Base-by-base conservation (phyloP, 345 rosid species). In the Gossypium raimondii region DNA sequence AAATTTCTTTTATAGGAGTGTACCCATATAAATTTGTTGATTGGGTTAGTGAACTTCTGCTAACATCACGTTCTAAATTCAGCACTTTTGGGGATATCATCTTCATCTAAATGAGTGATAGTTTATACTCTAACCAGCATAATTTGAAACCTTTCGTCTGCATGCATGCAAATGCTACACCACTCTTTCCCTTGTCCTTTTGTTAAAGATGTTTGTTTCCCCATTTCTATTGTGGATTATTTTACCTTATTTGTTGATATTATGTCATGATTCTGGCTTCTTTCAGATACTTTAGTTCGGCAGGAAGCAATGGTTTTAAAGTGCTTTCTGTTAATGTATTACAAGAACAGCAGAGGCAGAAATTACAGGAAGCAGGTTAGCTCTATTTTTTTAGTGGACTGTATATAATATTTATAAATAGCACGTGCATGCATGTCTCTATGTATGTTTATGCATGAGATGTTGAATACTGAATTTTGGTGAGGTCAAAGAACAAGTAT, bases 341-440 rank as follows among this genome's bases (percentile, higher is more conserved):
- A 93, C 89, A 90, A 87, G 81, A 96, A 96, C 78, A 88, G 97
- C 78, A 87, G 98, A 83, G 99, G 99, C 71, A 85, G 97, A 55
- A 90, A 89, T 81, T 93, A 91, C 78, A 94, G 98, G 66, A 93
- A 81, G 83, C 98, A 96, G 99, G 99, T 95, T 76, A 81, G 84
- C 27, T 58, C 51, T 13, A 7, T 34, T 24, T 22, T 45, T 44
- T 67, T 22, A 67, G 51, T 45, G 71, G 55, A 67, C 29, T 45
- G 79, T 79, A 17, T 25, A 44, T 27, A 22, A 69, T 25, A 45
- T 25, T 16, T 68, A 27, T 50, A 51, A 27, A 9, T 51, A 17
- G 22, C 14, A 8, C 73, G 27, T n/a, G 43, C 59, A 27, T 50
- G 20, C 72, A 24, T 43, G 50, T 68, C 41, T 16, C 2, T 9